Percentiles rank a stretch among this genome's conserved stretches.
Evolutionary conservation across 768 basidiomycete genomes (phyloP).

Genomic region (Leccinum disarticulatum): DNA sequence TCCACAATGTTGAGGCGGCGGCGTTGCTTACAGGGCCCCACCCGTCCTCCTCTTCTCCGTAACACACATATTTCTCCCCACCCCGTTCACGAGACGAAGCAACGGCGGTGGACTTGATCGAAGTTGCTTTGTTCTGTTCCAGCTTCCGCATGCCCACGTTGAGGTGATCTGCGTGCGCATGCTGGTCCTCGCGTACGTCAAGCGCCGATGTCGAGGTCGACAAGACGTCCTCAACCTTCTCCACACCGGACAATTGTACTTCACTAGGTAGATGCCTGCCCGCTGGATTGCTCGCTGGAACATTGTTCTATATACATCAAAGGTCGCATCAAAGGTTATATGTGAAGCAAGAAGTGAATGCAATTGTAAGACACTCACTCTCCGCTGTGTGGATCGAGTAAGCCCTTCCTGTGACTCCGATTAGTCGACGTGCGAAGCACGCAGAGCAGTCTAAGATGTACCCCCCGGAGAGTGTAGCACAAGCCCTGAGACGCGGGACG

Average conservation of each 20-base stretch:
- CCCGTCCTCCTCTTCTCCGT: not conserved
- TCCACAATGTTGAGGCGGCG: not conserved
- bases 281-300: not conserved
- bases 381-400: not conserved
- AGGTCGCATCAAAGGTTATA: not conserved
- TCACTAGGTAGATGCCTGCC: not conserved
- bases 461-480: not conserved
- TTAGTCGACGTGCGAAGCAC: not conserved
- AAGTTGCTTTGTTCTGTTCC: not conserved
- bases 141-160: not conserved
- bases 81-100: not conserved
- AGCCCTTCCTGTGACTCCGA: not conserved
- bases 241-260: not conserved
- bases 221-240: not conserved
- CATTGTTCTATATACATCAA: not conserved
- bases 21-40: not conserved
- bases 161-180: not conserved
- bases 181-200: not conserved
- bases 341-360: not conserved
- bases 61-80: not conserved
- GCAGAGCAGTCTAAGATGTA: not conserved
- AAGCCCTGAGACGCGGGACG: not conserved
- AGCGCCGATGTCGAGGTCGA: not conserved
- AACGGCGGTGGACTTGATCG: not conserved
- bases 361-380: conserved; percentile 1